Evolutionary conservation across 2,329 filamentous ascomycete species (phyloP).

Genomic region (Fusarium phyllophilum): DNA sequence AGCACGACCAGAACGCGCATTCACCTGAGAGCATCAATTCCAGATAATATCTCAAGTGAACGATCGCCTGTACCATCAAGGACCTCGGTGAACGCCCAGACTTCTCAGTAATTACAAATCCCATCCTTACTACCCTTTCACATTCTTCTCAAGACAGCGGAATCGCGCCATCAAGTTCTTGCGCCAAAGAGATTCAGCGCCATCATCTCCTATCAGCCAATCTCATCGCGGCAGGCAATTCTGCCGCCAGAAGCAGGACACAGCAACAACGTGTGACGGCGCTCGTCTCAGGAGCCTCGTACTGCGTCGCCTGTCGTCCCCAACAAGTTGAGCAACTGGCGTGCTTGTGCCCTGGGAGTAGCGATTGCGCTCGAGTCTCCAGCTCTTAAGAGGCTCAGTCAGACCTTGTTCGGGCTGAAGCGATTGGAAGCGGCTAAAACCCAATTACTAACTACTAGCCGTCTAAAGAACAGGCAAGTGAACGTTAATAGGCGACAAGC

Average conservation of each 20-base stretch:
- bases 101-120: not conserved
- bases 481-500: not conserved
- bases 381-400: slow-evolving; percentile 13
- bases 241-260: slow-evolving; percentile 11
- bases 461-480: not conserved
- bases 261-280: slow-evolving; percentile 26
- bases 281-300: slow-evolving; percentile 5
- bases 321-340: not conserved
- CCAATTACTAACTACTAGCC: slow-evolving; percentile 1
- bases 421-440: slow-evolving; percentile 22
- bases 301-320: not conserved
- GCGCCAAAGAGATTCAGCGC: slow-evolving; percentile 15
- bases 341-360: slow-evolving; percentile 6
- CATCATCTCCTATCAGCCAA: slow-evolving; percentile 32
- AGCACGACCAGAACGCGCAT: slow-evolving; percentile 29
- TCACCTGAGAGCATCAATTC: slow-evolving; percentile 30
- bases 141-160: not conserved
- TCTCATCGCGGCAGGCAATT: slow-evolving; percentile 22
- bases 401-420: not conserved
- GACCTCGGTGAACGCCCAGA: not conserved
- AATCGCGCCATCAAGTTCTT: slow-evolving; percentile 9
- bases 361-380: not conserved
- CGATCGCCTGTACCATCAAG: not conserved
- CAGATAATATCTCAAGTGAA: slow-evolving; percentile 27
- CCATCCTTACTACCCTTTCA: not conserved